Evolutionary conservation across 192 early-diverging fungal genomes (phyloP).

Genomic region (Rhizophagus sp.): DNA sequence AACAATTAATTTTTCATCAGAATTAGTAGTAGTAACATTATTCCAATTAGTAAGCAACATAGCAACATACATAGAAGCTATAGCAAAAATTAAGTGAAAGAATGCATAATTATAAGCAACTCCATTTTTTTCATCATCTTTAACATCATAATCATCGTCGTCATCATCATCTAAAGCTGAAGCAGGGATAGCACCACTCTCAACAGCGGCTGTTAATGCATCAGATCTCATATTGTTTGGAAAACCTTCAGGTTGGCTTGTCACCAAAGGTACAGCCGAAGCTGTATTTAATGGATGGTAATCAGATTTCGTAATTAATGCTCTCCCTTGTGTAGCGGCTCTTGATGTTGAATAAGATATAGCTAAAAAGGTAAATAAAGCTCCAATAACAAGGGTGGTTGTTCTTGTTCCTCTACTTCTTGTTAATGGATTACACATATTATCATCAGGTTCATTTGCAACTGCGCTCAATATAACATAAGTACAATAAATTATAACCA

Average conservation of each 20-base stretch:
- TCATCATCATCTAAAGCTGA: slow-evolving; percentile 62
- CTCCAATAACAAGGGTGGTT: slow-evolving; percentile 79
- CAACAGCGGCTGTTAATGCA: slow-evolving; percentile 49
- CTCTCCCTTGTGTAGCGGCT: slow-evolving; percentile 80
- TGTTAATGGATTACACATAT: slow-evolving; percentile 82
- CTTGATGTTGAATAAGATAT: slow-evolving; percentile 92
- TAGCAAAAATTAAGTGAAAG: slow-evolving; percentile 90
- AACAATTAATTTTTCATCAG: slow-evolving; percentile 54
- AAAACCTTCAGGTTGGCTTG: slow-evolving; percentile 38
- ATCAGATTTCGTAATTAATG: slow-evolving; percentile 62
- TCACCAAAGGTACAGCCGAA: slow-evolving; percentile 43
- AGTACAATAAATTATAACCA: slow-evolving; percentile 91
- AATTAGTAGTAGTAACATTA: slow-evolving; percentile 45
- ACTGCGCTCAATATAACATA: slow-evolving; percentile 88
- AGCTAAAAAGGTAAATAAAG: slow-evolving; percentile 91
- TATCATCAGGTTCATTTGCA: slow-evolving; percentile 68
- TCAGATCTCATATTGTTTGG: slow-evolving; percentile 41
- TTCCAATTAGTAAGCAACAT: slow-evolving; percentile 91
- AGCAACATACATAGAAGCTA: slow-evolving; percentile 91
- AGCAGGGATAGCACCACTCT: slow-evolving; percentile 71
- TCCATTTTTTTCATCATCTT: slow-evolving; percentile 84
- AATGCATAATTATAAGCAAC: slow-evolving; percentile 88
- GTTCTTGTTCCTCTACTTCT: slow-evolving; percentile 75
- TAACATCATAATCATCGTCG: slow-evolving; percentile 45
- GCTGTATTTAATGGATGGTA: slow-evolving; percentile 48